These are phyloP conservation scores for Plantago major DNA, from an alignment of 257 asterid genomes.

Conservation along the genomic window DNA sequence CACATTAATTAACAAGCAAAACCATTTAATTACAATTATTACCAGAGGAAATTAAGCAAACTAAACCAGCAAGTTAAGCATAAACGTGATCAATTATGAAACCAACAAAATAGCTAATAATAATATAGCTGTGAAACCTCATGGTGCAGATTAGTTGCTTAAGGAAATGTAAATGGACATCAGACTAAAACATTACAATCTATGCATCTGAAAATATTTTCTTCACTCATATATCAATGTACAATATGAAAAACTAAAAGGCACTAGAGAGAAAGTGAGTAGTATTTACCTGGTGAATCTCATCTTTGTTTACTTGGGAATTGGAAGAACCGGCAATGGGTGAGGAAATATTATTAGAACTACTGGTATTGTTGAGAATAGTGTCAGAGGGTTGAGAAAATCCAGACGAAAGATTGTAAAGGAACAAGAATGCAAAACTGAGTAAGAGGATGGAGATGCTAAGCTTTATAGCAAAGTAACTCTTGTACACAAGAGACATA, in stretches of 20 bases:
- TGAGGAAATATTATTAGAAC: conserved; percentile 3
- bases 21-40: no score
- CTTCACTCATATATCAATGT: neutral
- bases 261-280: neutral
- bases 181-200: no score
- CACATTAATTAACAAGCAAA: no score
- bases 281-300: conserved; percentile 38
- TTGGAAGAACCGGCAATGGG: conserved; percentile 20
- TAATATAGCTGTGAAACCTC: no score
- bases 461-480: conserved; percentile 43
- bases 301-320: conserved; percentile 25
- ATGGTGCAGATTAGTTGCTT: no score
- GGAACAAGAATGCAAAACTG: conserved; percentile 51
- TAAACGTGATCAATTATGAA: no score
- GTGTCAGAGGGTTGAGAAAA: conserved; percentile 29
- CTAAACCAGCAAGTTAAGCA: neutral
- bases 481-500: conserved; percentile 21
- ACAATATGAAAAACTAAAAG: neutral
- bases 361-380: conserved; percentile 16
- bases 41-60: neutral
- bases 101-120: no score
- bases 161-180: no score
- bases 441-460: conserved; percentile 48
- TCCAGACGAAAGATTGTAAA: conserved; percentile 42
- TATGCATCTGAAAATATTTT: no score